These are phyloP conservation scores for Penicillium sp. DNA, from an alignment of 2,329 filamentous ascomycete genomes.

Conservation along the genomic window DNA sequence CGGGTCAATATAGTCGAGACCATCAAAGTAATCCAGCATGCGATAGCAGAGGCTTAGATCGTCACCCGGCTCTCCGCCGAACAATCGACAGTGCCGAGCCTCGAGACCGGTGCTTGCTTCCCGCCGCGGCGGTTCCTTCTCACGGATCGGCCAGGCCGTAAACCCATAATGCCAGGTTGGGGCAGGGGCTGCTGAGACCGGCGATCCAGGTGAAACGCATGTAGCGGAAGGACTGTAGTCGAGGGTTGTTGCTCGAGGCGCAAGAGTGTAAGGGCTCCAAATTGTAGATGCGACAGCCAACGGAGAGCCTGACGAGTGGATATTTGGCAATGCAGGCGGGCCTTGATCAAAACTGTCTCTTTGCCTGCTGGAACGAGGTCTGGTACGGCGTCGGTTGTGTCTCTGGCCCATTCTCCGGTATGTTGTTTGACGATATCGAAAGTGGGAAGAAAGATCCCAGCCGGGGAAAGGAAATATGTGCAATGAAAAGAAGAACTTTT, in stretches of 20 bases:
- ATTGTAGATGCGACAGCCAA: constrained; percentile 8
- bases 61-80: constrained; percentile 48
- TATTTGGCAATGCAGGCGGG: constrained; percentile 6
- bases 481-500: constrained; percentile 17
- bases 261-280: constrained; percentile 9
- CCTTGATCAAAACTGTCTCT: constrained; percentile 23
- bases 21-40: constrained; percentile 53
- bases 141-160: constrained; percentile 42
- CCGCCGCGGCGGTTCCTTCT: constrained; percentile 30
- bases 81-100: constrained; percentile 47
- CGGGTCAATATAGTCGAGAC: constrained; percentile 51
- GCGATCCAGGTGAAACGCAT: constrained; percentile 28
- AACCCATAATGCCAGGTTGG: constrained; percentile 47
- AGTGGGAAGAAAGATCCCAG: constrained; percentile 2
- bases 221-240: constrained; percentile 22
- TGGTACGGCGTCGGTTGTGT: constrained; percentile 49
- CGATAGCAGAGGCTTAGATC: constrained; percentile 48
- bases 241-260: constrained; percentile 16
- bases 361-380: constrained; percentile 43
- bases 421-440: constrained; percentile 5
- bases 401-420: constrained; percentile 47
- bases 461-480: constrained; percentile 5
- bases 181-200: constrained; percentile 33
- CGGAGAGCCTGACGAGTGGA: constrained; percentile 8
- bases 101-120: constrained; percentile 31